Evolutionary conservation across 768 basidiomycete genomes (phyloP).

Genomic region (Phlegmacium glaucopus): DNA sequence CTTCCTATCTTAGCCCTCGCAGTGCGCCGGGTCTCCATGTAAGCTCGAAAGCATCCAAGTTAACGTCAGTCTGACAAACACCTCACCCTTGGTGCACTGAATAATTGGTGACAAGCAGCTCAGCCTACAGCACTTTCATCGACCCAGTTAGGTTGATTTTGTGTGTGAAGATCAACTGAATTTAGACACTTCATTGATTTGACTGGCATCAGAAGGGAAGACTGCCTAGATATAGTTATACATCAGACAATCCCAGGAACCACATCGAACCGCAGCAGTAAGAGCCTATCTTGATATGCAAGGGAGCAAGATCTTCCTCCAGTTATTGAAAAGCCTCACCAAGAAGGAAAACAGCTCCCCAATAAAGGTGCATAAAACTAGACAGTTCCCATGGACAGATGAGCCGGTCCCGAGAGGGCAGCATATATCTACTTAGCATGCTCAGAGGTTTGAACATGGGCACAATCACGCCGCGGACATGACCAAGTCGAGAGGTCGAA

Average conservation of each 20-base stretch:
- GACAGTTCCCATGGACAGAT: slow-evolving; percentile 12
- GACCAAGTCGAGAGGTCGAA: not conserved
- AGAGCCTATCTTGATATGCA: not conserved
- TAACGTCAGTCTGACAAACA: too few species aligned
- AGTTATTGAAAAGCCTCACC: not conserved
- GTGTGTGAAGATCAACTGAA: not conserved
- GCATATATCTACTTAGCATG: slow-evolving; percentile 1
- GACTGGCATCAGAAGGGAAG: slow-evolving; percentile 7
- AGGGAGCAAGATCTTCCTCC: not conserved
- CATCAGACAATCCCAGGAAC: not conserved
- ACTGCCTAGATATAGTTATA: not conserved
- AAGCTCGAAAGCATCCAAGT: too few species aligned
- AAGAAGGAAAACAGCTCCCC: slow-evolving; percentile 8
- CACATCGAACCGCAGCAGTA: not conserved
- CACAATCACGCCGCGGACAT: slow-evolving; percentile 19
- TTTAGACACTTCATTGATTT: slow-evolving; percentile 5
- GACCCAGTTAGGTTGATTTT: not conserved
- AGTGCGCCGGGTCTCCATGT: too few species aligned
- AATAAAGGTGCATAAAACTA: not conserved
- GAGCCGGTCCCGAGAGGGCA: slow-evolving; percentile 17
- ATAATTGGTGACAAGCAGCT: too few species aligned
- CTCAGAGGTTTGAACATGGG: not conserved
- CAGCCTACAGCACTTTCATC: too few species aligned
- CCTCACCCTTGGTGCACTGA: too few species aligned
- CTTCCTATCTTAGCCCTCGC: slow-evolving; percentile 2